Conservation (phyloP, 2,329 filamentous ascomycete genomes). For the Ophiostoma piceae region DNA sequence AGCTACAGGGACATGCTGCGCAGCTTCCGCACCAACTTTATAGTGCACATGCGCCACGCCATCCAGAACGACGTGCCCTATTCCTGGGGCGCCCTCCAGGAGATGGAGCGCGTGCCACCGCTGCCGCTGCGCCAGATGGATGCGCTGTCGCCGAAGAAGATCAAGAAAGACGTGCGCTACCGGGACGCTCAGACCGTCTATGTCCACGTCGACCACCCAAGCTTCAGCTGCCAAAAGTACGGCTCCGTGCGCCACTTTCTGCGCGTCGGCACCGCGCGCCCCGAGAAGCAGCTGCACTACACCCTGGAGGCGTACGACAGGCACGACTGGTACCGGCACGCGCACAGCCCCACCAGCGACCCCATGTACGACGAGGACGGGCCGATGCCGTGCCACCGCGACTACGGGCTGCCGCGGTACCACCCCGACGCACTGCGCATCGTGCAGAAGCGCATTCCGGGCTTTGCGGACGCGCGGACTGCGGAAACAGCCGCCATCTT, state of each 20-base stretch:
- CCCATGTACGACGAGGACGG: not conserved
- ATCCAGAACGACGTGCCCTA: not conserved
- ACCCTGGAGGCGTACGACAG: not conserved
- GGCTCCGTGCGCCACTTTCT: not conserved
- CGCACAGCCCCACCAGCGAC: not conserved
- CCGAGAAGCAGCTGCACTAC: not conserved
- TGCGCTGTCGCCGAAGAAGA: not conserved
- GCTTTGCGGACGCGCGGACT: not conserved
- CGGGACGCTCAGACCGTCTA: no score
- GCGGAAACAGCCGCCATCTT: not conserved
- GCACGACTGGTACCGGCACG: not conserved
- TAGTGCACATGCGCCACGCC: conserved; percentile 19
- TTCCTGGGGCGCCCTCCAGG: not conserved
- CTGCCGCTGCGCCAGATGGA: conserved; percentile 10
- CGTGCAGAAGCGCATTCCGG: not conserved
- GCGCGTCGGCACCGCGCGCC: not conserved
- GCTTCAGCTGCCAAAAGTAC: not conserved
- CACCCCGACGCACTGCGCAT: not conserved
- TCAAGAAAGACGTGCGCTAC: not conserved
- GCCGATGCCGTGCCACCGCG: not conserved
- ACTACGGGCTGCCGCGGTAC: not conserved
- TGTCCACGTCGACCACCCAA: not conserved
- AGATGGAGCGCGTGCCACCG: not conserved
- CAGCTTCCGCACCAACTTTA: conserved; percentile 24
- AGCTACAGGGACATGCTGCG: conserved; percentile 2